Base-by-base conservation (phyloP, 495 filamentous ascomycete genomes). In the Delitschia confertaspora region DNA sequence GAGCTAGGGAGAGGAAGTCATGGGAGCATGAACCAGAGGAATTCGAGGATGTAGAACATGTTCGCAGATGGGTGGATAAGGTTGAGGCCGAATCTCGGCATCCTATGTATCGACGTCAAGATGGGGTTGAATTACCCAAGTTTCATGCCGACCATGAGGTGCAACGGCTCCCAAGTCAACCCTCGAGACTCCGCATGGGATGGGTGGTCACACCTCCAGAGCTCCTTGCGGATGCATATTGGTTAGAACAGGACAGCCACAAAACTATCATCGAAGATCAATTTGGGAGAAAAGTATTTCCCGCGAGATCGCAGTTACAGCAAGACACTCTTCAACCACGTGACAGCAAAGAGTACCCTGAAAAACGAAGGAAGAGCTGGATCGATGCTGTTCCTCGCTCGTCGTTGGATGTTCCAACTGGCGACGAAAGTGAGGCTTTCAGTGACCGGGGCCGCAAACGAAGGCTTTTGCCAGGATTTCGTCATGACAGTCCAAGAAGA, bases 151-250 rank as follows among this genome's bases (percentile, higher is more conserved):
- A 43, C 6, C 42, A 47, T 33, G 26, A 33, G 9, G 34, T 47
- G 4, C 34, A 37, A 10, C 48, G 13, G 14, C 42, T 32, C 0
- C 33, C 47, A 3, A 22, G n/a, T 10, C 47, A 47, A 20, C 42
- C 51, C 24, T 4, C 39, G 2, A 68, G 84, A 31, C 75, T 77
- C 6, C 72, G 79, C 24, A 73, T 80, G n/a, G 86, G 89, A 46
- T 94, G 88, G 88, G 69, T 68, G 2, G 75, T 83, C 7, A 73
- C 76, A 29, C 82, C 87, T 0, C 77, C 79, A 33, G 88, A 94
- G 50, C 72, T 93, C 54, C 64, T 95, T 16, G 84, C 86, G 1
- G 88, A 95, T 63, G 69, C 78, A 8, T 80, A 82, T 45, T 95
- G 88, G 88, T 66, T 87, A 31, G 82, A 93, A 59, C 79, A 85